Base-by-base conservation (phyloP, 2,329 filamentous ascomycete genomes). In the Paraphaeosphaeria sporulosa region DNA sequence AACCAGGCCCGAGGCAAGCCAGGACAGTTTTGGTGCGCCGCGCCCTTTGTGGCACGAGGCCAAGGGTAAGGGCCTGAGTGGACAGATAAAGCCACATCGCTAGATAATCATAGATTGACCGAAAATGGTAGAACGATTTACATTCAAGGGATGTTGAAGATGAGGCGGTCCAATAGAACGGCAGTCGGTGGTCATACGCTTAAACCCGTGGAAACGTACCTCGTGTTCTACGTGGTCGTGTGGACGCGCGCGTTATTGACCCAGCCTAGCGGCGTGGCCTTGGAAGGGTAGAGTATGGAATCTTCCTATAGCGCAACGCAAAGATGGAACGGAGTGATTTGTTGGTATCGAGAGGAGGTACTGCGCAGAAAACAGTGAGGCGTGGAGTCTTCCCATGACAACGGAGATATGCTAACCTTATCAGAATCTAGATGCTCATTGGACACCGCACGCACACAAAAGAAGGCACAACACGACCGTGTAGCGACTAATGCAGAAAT, bases 31-130 rank as follows among this genome's bases (percentile, higher is more conserved):
- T n/a, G 52, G 42, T 55, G 52, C 52, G 42, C 40, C 25, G 40
- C 52, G 52, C 40, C n/a, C n/a, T 55, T 46, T 46, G 30, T 36
- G 42, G 52, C 52, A 55, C 52, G 52, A 55, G 52, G 52, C 40
- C 30, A 38, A 17, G 25, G 27, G 27, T 55, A 42, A 55, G 52
- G 52, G 40, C 47, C 42, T 55, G 52, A 55, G 52, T 46, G 52
- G 52, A 32, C 46, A 34, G 52, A 55, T 55, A 55, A 46, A 55
- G 52, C 52, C 52, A 38, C 42, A 25, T 55, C 42, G 42, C 19
- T 36, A n/a, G 25, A 36, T n/a, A 38, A 42, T 19, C 13, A 34
- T 47, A 55, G 19, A 44, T 46, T 38, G 42, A 36, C 21, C 25
- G 52, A 9, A 38, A 21, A 55, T 30, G 17, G 30, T 43, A n/a